Conservation (phyloP, 495 filamentous ascomycete genomes). For the Eremomyces bilateralis region DNA sequence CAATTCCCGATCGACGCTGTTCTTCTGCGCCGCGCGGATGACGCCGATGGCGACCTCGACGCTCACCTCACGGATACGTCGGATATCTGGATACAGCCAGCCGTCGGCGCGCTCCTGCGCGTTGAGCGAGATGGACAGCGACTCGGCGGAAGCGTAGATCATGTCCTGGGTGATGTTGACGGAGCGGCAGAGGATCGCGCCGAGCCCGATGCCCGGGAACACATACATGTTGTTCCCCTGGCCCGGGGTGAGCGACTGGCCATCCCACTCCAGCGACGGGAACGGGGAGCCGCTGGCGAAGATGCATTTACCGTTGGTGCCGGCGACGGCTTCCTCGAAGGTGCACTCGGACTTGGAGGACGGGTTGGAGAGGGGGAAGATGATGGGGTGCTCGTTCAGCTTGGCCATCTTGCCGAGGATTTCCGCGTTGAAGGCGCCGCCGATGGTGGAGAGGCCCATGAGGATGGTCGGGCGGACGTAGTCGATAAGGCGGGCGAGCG, state of each 20-base stretch:
- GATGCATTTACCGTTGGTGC: conserved; percentile 75
- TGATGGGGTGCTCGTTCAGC: conserved; percentile 59
- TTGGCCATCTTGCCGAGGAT: conserved; percentile 69
- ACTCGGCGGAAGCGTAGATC: conserved; percentile 78
- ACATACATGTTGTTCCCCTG: conserved; percentile 93
- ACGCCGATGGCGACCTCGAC: conserved; percentile 75
- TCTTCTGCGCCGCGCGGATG: conserved; percentile 71
- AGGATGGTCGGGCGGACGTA: conserved; percentile 86
- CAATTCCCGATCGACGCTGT: conserved; percentile 63
- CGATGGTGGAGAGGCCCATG: conserved; percentile 83
- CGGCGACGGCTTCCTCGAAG: conserved; percentile 68
- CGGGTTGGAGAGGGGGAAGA: conserved; percentile 90
- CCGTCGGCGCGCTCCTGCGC: conserved; percentile 58
- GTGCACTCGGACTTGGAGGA: conserved; percentile 93
- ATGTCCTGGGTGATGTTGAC: conserved; percentile 81
- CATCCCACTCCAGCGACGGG: conserved; percentile 41
- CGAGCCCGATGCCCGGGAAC: conserved; percentile 91
- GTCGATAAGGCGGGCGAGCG: conserved; percentile 79
- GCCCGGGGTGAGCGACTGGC: conserved; percentile 61
- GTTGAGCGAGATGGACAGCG: conserved; percentile 58
- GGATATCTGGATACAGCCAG: conserved; percentile 83
- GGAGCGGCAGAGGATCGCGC: conserved; percentile 79
- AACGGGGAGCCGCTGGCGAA: conserved; percentile 95
- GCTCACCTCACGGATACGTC: conserved; percentile 76
- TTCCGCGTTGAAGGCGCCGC: conserved; percentile 78